Percentiles rank a stretch among this genome's conserved stretches.
phyloP scores from a whole-genome alignment of 805 yeast genomes.

The Starmerella etchellsii region DNA sequence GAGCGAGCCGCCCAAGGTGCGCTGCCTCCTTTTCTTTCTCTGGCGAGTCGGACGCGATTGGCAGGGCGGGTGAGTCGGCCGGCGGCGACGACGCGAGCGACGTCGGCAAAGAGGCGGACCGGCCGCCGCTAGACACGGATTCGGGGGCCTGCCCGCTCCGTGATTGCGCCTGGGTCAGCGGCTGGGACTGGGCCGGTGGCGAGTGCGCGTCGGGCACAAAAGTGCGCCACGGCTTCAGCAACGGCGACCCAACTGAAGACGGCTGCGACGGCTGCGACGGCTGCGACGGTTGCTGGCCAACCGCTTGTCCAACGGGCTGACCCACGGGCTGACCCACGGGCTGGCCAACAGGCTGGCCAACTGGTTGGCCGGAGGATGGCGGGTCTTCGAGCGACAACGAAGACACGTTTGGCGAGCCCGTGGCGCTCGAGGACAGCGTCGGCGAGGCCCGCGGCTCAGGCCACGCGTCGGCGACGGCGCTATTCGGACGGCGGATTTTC shows the following conservation, averaged over 20 bases:
- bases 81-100: slow-evolving; percentile 1
- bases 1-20: slow-evolving; percentile 2
- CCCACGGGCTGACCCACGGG: too few relatives aligned
- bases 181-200: not conserved
- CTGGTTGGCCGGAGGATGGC: not conserved
- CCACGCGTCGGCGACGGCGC: slow-evolving; percentile 18
- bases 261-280: not conserved
- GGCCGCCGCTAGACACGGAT: not conserved
- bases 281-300: not conserved
- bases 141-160: slow-evolving; percentile 18
- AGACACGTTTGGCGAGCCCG: slow-evolving; percentile 7
- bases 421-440: not conserved
- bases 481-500: slow-evolving; percentile 15
- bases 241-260: not conserved
- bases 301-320: not conserved
- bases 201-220: slow-evolving; percentile 9
- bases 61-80: too few relatives aligned
- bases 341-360: not conserved
- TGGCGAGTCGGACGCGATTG: not conserved
- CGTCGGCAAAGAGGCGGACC: not conserved
- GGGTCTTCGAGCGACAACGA: slow-evolving; percentile 5
- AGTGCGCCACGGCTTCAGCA: slow-evolving; percentile 15
- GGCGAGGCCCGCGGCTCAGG: slow-evolving; percentile 11
- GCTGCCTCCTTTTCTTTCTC: not conserved
- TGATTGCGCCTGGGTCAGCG: not conserved